These are phyloP conservation scores for Paecilomyces sp. DNA, from an alignment of 2,329 filamentous ascomycete genomes.

Conservation along the genomic window DNA sequence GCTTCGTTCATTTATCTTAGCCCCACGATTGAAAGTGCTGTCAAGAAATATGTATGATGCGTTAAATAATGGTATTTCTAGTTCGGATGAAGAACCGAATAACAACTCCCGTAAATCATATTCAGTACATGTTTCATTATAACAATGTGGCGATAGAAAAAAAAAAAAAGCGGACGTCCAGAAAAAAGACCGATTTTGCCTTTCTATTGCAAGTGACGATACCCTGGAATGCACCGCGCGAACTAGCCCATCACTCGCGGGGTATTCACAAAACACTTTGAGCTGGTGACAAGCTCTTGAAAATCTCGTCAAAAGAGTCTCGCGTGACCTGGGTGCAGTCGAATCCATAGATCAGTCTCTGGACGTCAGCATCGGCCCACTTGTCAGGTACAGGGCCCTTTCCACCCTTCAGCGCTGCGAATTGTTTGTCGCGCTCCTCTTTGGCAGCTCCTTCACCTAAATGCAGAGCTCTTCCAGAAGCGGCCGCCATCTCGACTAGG, in stretches of 20 bases:
- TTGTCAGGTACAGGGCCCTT: conserved; percentile 51
- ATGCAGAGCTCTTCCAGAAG: conserved; percentile 48
- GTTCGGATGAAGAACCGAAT: too few relatives aligned
- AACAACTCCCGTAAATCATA: too few relatives aligned
- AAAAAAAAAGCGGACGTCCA: too few relatives aligned
- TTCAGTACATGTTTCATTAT: too few relatives aligned
- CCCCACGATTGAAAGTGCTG: too few relatives aligned
- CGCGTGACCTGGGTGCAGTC: conserved; percentile 52
- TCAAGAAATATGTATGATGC: too few relatives aligned
- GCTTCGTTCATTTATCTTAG: too few relatives aligned
- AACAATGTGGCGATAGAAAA: too few relatives aligned
- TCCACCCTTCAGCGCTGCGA: conserved; percentile 44
- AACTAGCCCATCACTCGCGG: not conserved
- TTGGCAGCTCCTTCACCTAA: conserved; percentile 53
- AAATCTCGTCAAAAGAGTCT: conserved; percentile 47
- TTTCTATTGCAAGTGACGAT: too few relatives aligned
- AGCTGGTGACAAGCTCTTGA: conserved; percentile 5
- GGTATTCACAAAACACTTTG: not conserved
- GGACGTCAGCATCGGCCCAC: conserved; percentile 64
- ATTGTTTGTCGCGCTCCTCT: conserved; percentile 51
- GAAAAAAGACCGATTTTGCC: too few relatives aligned
- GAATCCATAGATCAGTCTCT: conserved; percentile 58
- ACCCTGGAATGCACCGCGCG: too few relatives aligned
- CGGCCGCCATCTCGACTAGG: conserved; percentile 51
- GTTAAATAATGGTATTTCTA: too few relatives aligned